A percentile compares a stretch with the other conserved stretches of the same genome.
Evolutionary conservation across 257 asterid species (phyloP).

Genomic region (Ballota nigra): DNA sequence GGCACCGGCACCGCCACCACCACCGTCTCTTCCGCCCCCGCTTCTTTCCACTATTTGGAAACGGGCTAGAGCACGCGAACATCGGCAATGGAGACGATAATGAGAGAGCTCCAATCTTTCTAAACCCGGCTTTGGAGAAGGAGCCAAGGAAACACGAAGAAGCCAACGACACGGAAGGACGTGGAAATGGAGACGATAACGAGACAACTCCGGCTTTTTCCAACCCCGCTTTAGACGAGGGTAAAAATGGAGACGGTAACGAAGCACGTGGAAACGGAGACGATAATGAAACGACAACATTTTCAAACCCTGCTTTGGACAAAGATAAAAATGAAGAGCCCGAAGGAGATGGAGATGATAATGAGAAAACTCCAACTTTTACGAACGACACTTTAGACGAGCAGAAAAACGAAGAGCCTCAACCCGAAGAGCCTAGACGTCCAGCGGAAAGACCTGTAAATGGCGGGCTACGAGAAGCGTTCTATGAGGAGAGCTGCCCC

Average conservation of each 20-base stretch:
- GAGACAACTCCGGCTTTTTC: not conserved
- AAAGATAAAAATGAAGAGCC: too few species aligned
- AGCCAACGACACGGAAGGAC: too few species aligned
- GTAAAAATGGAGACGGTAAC: not conserved
- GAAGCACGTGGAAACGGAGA: not conserved
- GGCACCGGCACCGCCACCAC: not conserved
- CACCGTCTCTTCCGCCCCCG: not conserved
- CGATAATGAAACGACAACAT: too few species aligned
- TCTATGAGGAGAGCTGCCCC: conserved; percentile 52
- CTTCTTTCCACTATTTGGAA: not conserved
- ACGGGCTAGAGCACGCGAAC: not conserved
- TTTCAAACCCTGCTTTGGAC: too few species aligned
- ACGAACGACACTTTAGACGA: not conserved
- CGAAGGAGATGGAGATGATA: too few species aligned
- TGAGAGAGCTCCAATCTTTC: not conserved
- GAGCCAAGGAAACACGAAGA: not conserved
- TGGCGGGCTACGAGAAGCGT: conserved; percentile 28
- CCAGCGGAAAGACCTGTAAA: not conserved
- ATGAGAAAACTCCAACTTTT: not conserved
- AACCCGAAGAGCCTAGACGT: not conserved
- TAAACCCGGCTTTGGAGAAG: not conserved
- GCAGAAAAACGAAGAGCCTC: not conserved
- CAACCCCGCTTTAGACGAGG: not conserved
- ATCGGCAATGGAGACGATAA: not conserved
- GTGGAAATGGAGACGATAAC: not conserved